A percentile compares a stretch with the other conserved stretches of the same genome.
phyloP scores from a whole-genome alignment of 768 basidiomycete species.

The Holtermanniella nyarrowii region DNA sequence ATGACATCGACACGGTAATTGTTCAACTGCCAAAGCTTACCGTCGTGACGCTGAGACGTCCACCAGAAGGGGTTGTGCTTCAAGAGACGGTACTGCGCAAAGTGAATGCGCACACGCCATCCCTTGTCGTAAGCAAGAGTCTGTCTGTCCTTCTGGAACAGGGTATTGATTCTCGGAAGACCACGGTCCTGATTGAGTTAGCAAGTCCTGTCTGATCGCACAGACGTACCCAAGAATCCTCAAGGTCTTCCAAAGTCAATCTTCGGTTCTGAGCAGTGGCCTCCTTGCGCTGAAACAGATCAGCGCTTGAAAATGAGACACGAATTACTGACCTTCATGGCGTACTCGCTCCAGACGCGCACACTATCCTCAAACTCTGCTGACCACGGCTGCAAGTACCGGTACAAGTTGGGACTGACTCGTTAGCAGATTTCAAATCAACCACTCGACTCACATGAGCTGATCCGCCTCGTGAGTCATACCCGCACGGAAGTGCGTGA shows the following conservation, averaged over 20 bases:
- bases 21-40: conserved; percentile 93
- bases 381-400: conserved; percentile 95
- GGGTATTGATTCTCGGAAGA: conserved; percentile 82
- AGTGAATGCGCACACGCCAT: conserved; percentile 95
- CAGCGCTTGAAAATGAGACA: too few species aligned
- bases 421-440: conserved; percentile 41
- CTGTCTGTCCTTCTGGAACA: conserved; percentile 97
- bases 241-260: conserved; percentile 90
- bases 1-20: conserved; percentile 98
- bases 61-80: conserved; percentile 95
- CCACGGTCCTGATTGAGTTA: conserved; percentile 14
- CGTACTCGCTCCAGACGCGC: conserved; percentile 98
- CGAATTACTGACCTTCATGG: too few species aligned
- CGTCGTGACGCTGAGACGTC: conserved; percentile 94
- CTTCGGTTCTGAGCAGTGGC: conserved; percentile 98
- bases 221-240: conserved; percentile 97
- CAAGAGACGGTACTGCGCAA: conserved; percentile 78
- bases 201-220: conserved; percentile 44
- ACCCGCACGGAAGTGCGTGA: conserved; percentile 97
- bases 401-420: conserved; percentile 92
- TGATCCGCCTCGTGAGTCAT: conserved; percentile 61
- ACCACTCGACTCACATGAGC: not conserved
- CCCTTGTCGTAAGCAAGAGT: conserved; percentile 98
- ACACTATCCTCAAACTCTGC: conserved; percentile 96
- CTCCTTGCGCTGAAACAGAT: conserved; percentile 93